A percentile compares a stretch with the other conserved stretches of the same genome.
Conservation (phyloP, 805 yeast genomes). For the Starmerella tilneyi region DNA sequence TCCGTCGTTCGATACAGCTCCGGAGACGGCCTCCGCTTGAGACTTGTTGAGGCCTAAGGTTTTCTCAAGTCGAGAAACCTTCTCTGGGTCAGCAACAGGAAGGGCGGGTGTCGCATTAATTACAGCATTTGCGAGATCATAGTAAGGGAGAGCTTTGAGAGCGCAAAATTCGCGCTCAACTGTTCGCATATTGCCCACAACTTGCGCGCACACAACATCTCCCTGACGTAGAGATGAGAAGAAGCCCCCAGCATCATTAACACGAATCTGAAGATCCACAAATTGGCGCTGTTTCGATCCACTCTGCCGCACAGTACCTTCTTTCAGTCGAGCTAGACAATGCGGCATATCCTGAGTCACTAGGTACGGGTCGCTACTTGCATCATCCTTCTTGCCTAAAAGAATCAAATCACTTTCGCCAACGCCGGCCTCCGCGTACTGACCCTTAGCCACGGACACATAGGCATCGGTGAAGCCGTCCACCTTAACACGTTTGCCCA, state of each 20-base stretch:
- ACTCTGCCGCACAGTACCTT: slow-evolving; percentile 33
- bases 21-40: slow-evolving; percentile 81
- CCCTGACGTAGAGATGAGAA: slow-evolving; percentile 51
- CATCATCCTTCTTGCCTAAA: slow-evolving; percentile 37
- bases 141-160: slow-evolving; percentile 67
- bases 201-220: slow-evolving; percentile 53
- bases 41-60: slow-evolving; percentile 65
- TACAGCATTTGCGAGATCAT: slow-evolving; percentile 61
- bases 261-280: slow-evolving; percentile 65
- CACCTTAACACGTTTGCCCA: slow-evolving; percentile 73
- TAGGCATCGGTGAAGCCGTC: slow-evolving; percentile 83
- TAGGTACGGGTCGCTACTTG: not conserved
- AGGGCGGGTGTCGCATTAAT: slow-evolving; percentile 52
- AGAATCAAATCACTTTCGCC: slow-evolving; percentile 70
- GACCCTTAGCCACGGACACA: slow-evolving; percentile 51
- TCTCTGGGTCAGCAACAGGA: slow-evolving; percentile 27
- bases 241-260: slow-evolving; percentile 41
- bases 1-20: slow-evolving; percentile 57
- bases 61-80: slow-evolving; percentile 37
- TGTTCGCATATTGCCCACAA: slow-evolving; percentile 78
- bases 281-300: slow-evolving; percentile 40
- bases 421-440: slow-evolving; percentile 43
- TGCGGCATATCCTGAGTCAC: slow-evolving; percentile 29
- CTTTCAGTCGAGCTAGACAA: slow-evolving; percentile 72
- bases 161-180: slow-evolving; percentile 88